A percentile compares a stretch with the other conserved stretches of the same genome.
Evolutionary conservation across 148 eudicot genomes (phyloP).

Genomic region (Rhododendron vialii): DNA sequence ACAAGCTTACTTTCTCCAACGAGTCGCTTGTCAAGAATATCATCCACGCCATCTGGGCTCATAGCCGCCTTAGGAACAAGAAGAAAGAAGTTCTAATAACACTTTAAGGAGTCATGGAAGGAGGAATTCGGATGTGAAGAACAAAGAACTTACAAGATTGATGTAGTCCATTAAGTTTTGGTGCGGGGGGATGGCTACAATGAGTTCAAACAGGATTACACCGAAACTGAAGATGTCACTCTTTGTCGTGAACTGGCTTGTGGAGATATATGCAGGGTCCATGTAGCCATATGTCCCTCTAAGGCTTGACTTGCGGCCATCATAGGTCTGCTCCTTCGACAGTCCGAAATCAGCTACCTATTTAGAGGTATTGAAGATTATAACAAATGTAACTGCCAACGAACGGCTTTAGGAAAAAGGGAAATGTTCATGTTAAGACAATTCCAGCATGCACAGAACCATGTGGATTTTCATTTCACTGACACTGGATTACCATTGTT

Average conservation of each 20-base stretch:
- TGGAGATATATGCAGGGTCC: slow-evolving; percentile 84
- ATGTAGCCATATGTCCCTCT: slow-evolving; percentile 98
- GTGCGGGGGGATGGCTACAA: slow-evolving; percentile 89
- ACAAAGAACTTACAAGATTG: slow-evolving; percentile 63
- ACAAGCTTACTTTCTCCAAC: slow-evolving; percentile 48
- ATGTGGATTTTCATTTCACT: too few species aligned
- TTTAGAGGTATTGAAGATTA: slow-evolving; percentile 9
- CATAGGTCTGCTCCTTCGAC: slow-evolving; percentile 79
- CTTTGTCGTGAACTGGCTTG: slow-evolving; percentile 68
- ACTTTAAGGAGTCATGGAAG: neutral
- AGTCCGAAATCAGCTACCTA: slow-evolving; percentile 99
- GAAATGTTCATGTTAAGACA: neutral
- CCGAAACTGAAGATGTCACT: slow-evolving; percentile 97
- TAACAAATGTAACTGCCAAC: neutral
- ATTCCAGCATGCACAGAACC: neutral
- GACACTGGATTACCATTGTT: too few species aligned
- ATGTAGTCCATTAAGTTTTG: slow-evolving; percentile 93
- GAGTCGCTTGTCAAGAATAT: slow-evolving; percentile 72
- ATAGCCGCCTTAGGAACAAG: slow-evolving; percentile 56
- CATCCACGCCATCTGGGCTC: slow-evolving; percentile 94
- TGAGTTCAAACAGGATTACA: slow-evolving; percentile 87
- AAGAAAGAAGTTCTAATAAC: neutral
- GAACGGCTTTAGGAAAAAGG: neutral
- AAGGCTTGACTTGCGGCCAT: slow-evolving; percentile 77
- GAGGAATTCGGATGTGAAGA: neutral